A percentile compares a stretch with the other conserved stretches of the same genome.
Evolutionary conservation across 2,329 filamentous ascomycete species (phyloP).

Genomic region (Calonectria pseudoturangicola): DNA sequence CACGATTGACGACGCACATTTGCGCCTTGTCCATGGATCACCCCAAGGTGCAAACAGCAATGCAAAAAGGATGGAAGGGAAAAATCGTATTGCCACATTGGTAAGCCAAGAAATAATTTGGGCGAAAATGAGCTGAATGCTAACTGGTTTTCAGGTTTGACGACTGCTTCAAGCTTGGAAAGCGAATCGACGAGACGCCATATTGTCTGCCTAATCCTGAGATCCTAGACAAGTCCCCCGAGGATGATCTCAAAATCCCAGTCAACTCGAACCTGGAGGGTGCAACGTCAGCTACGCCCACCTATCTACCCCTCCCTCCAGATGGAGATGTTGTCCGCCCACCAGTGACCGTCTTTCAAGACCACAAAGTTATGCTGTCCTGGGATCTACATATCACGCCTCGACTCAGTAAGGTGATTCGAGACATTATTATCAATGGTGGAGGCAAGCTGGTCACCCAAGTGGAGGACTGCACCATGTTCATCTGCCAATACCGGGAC

Average conservation of each 20-base stretch:
- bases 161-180: slow-evolving; percentile 94
- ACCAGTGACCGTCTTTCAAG: slow-evolving; percentile 83
- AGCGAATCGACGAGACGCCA: slow-evolving; percentile 90
- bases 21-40: slow-evolving; percentile 87
- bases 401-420: slow-evolving; percentile 80
- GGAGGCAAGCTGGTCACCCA: slow-evolving; percentile 81
- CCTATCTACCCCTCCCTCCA: slow-evolving; percentile 66
- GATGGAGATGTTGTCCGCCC: slow-evolving; percentile 65
- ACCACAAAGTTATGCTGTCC: slow-evolving; percentile 86
- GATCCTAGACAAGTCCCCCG: slow-evolving; percentile 77
- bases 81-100: slow-evolving; percentile 96
- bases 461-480: slow-evolving; percentile 85
- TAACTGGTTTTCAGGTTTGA: slow-evolving; percentile 83
- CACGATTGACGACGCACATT: slow-evolving; percentile 88
- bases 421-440: slow-evolving; percentile 81
- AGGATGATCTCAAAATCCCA: slow-evolving; percentile 74
- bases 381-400: slow-evolving; percentile 82
- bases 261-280: slow-evolving; percentile 78
- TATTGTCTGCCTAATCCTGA: slow-evolving; percentile 92
- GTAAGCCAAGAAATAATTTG: slow-evolving; percentile 65
- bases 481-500: slow-evolving; percentile 90
- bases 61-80: slow-evolving; percentile 79
- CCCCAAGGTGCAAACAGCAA: slow-evolving; percentile 79
- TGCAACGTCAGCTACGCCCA: slow-evolving; percentile 73
- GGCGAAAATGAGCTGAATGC: slow-evolving; percentile 26